A percentile compares a stretch with the other conserved stretches of the same genome.
Evolutionary conservation across 2,329 filamentous ascomycete genomes (phyloP).

Genomic region (Metarhizium humberi): DNA sequence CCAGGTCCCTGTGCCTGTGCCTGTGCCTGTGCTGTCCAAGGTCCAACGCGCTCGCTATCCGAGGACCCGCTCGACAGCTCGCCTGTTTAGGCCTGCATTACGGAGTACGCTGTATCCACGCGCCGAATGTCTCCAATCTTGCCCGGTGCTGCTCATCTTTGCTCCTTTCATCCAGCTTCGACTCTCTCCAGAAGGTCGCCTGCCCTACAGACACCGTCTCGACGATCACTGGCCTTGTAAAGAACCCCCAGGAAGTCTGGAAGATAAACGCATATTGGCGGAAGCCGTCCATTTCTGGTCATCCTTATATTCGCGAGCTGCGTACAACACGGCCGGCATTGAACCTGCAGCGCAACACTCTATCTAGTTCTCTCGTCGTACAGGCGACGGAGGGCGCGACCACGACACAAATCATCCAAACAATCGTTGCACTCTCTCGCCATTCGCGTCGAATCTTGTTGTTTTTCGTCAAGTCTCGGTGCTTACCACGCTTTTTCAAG

Average conservation of each 20-base stretch:
- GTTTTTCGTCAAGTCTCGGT: too few species aligned
- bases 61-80: too few species aligned
- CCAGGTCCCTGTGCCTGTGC: neutral
- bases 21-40: too few species aligned
- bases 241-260: neutral
- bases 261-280: too few species aligned
- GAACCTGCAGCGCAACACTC: neutral
- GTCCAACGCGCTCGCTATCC: too few species aligned
- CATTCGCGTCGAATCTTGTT: too few species aligned
- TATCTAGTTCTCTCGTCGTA: neutral
- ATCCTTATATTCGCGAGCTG: neutral
- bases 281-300: neutral
- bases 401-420: neutral
- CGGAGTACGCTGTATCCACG: neutral
- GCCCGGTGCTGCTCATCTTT: constrained; percentile 9
- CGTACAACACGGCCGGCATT: neutral
- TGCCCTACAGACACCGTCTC: neutral
- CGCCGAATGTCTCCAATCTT: neutral
- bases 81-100: too few species aligned
- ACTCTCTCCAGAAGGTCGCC: neutral
- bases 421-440: too few species aligned
- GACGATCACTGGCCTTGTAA: neutral
- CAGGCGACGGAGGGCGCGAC: neutral
- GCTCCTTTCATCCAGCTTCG: constrained; percentile 9
- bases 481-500: too few species aligned